Percentiles rank a stretch among this genome's conserved stretches.
phyloP scores from a whole-genome alignment of 2,329 filamentous ascomycete species.

The Fusarium floridanum region DNA sequence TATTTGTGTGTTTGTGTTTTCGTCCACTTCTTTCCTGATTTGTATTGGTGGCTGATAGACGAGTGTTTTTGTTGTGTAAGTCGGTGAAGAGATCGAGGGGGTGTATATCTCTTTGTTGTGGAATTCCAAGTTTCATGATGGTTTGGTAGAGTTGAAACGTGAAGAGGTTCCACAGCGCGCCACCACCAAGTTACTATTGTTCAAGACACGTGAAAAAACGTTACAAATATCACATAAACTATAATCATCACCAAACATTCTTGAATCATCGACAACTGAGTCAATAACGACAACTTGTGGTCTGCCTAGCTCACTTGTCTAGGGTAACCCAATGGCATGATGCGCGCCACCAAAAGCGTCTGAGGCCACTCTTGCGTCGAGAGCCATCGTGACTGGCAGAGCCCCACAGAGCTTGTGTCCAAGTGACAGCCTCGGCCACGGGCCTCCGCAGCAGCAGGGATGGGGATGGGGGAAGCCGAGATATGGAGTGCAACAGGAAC shows the following conservation, averaged over 20 bases:
- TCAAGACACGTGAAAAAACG: background rate
- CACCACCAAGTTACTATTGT: background rate
- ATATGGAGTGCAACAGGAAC: background rate
- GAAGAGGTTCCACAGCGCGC: background rate
- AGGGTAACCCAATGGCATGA: conserved; percentile 30
- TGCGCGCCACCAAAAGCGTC: conserved; percentile 29
- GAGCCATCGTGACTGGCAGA: conserved; percentile 15
- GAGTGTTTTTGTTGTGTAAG: background rate
- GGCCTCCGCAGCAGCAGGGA: background rate
- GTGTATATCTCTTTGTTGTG: background rate
- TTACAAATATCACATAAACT: background rate
- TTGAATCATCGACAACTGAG: background rate
- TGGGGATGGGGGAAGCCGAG: background rate
- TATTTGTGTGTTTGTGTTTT: background rate
- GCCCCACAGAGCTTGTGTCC: conserved; percentile 32
- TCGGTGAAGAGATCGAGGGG: background rate
- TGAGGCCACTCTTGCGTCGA: conserved; percentile 35
- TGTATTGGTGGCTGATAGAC: background rate
- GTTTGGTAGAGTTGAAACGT: background rate
- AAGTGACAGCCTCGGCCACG: conserved; percentile 37
- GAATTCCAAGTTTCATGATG: conserved; percentile 11
- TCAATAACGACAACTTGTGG: conserved; percentile 15
- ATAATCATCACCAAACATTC: background rate
- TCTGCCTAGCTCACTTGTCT: conserved; percentile 14
- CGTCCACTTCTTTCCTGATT: conserved; percentile 24